Conservation (phyloP, 2,329 filamentous ascomycete genomes). For the Albophoma yamanashiensis region DNA sequence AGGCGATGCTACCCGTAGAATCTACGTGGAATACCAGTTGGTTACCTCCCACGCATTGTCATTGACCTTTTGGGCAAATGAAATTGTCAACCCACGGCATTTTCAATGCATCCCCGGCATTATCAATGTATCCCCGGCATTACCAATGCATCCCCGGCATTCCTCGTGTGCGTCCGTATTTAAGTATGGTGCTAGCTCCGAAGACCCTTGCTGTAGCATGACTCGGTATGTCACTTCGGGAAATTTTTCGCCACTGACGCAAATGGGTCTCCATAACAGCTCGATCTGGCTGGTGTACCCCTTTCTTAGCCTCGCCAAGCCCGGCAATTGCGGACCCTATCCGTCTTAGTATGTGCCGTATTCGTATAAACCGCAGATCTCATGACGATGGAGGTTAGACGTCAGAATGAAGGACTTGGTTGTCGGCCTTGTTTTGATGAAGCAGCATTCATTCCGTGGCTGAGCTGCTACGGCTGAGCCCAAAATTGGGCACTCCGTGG, state of each 20-base stretch:
- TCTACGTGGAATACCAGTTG: background rate
- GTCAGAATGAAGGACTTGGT: background rate
- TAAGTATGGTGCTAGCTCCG: no score
- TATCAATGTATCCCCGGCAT: no score
- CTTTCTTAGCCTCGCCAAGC: background rate
- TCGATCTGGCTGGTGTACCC: background rate
- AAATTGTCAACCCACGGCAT: no score
- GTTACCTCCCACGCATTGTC: no score
- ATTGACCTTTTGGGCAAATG: no score
- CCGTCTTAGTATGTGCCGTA: background rate
- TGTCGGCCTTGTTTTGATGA: background rate
- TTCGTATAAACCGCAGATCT: background rate
- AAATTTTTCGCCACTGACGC: background rate
- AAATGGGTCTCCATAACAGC: background rate
- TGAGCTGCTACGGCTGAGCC: background rate
- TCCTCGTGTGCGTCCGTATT: no score
- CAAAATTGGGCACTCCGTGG: background rate
- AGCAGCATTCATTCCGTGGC: background rate
- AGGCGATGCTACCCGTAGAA: no score
- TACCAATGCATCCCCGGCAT: no score
- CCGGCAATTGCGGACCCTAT: background rate
- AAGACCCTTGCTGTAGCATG: background rate
- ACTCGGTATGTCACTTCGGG: background rate
- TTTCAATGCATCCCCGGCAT: no score
- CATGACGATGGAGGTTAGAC: background rate